Evolutionary conservation across 2,329 filamentous ascomycete genomes (phyloP).

Genomic region (Fusarium subglutinans): DNA sequence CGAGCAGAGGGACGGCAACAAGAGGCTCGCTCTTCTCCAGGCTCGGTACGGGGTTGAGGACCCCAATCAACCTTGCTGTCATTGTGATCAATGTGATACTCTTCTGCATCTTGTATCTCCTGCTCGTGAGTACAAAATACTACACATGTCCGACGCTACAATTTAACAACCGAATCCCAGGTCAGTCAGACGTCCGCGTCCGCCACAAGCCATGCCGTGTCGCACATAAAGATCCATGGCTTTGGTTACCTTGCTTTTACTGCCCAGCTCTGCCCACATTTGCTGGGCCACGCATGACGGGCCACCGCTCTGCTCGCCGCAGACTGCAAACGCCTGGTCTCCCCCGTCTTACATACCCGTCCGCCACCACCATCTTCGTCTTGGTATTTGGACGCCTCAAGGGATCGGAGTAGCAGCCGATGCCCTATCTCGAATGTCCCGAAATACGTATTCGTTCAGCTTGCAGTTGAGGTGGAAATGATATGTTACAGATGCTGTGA

Average conservation of each 20-base stretch:
- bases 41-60: neutral
- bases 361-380: constrained; percentile 8
- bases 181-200: constrained; percentile 5
- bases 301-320: constrained; percentile 7
- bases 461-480: constrained; percentile 1
- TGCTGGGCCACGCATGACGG: neutral
- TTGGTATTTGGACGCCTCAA: constrained; percentile 4
- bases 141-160: constrained; percentile 22
- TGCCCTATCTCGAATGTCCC: constrained; percentile 1
- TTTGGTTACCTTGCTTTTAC: constrained; percentile 6
- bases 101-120: neutral
- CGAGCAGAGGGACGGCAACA: neutral
- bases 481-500: constrained; percentile 9
- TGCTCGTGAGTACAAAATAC: constrained; percentile 12
- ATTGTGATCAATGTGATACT: neutral
- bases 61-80: neutral
- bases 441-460: neutral
- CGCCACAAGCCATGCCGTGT: constrained; percentile 33
- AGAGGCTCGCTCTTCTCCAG: neutral
- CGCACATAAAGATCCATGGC: constrained; percentile 18
- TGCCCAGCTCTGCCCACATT: constrained; percentile 1
- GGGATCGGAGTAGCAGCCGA: neutral
- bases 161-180: constrained; percentile 13
- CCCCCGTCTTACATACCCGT: constrained; percentile 30
- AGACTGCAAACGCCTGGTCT: constrained; percentile 32